Percentiles rank a stretch among this genome's conserved stretches.
These are phyloP conservation scores for Epichloe baconii DNA, from an alignment of 2,329 filamentous ascomycete species.

Conservation along the genomic window DNA sequence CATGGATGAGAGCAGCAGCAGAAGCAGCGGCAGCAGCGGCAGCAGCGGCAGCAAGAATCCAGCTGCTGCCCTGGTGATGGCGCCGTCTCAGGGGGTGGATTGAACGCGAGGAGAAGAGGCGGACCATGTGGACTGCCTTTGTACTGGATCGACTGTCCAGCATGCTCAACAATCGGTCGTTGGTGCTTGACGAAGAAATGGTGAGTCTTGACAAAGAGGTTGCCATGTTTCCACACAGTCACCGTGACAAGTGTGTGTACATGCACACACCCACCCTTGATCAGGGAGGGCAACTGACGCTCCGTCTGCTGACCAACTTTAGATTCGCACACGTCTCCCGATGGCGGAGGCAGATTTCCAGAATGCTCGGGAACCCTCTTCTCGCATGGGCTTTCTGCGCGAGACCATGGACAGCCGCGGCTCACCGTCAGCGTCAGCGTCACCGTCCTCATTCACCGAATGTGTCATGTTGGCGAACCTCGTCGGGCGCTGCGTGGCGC, in stretches of 20 bases:
- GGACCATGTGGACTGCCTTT: not conserved
- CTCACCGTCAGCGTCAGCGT: too few species aligned
- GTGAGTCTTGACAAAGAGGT: not conserved
- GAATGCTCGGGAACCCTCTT: not conserved
- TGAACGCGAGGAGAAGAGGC: not conserved
- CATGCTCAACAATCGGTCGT: not conserved
- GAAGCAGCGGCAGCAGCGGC: not conserved
- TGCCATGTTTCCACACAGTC: not conserved
- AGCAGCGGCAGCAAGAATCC: not conserved
- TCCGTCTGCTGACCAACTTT: not conserved
- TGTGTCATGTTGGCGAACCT: not conserved
- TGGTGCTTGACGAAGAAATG: not conserved
- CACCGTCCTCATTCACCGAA: not conserved
- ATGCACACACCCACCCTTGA: not conserved
- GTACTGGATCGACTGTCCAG: not conserved
- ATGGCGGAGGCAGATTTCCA: not conserved
- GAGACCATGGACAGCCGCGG: not conserved
- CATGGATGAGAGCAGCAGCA: not conserved
- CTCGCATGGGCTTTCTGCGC: not conserved
- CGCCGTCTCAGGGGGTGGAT: not conserved
- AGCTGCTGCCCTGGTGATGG: not conserved
- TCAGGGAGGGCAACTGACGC: too few species aligned
- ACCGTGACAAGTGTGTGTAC: not conserved
- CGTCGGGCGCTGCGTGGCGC: not conserved
- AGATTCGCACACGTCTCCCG: not conserved